Conservation (phyloP, 1,139 yeast species). For the Debaryomycetaceae sp. region DNA sequence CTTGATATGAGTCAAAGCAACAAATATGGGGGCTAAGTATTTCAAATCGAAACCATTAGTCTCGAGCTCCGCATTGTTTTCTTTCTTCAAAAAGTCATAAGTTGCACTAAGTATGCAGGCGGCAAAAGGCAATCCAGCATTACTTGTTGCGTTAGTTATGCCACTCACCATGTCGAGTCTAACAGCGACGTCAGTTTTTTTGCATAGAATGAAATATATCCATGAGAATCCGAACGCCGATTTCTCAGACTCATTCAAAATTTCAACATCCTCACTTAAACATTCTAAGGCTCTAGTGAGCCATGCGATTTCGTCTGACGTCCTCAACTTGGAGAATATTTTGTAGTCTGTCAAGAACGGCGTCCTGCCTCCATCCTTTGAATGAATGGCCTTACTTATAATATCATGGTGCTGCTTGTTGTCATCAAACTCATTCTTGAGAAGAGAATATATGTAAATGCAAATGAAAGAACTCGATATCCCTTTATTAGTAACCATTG, state of each 20-base stretch:
- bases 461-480: conserved; percentile 48
- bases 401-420: conserved; percentile 11
- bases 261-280: background rate
- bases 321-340: conserved; percentile 46
- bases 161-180: background rate
- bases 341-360: conserved; percentile 44
- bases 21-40: conserved; percentile 40
- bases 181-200: background rate
- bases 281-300: conserved; percentile 40
- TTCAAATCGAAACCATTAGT: conserved; percentile 15
- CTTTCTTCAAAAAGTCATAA: conserved; percentile 10
- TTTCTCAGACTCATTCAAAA: background rate
- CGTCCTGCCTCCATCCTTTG: conserved; percentile 29
- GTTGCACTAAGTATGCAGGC: conserved; percentile 14
- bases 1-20: conserved; percentile 38
- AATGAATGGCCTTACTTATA: conserved; percentile 21
- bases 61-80: conserved; percentile 18
- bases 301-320: conserved; percentile 50
- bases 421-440: conserved; percentile 7
- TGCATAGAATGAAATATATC: background rate
- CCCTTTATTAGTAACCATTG: conserved; percentile 46
- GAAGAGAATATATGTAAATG: conserved; percentile 14
- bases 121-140: conserved; percentile 20
- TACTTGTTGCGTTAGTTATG: conserved; percentile 4
- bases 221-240: conserved; percentile 2